A percentile compares a stretch with the other conserved stretches of the same genome.
Conservation (phyloP, 2,329 filamentous ascomycete species). For the Clonostachys rosea region DNA sequence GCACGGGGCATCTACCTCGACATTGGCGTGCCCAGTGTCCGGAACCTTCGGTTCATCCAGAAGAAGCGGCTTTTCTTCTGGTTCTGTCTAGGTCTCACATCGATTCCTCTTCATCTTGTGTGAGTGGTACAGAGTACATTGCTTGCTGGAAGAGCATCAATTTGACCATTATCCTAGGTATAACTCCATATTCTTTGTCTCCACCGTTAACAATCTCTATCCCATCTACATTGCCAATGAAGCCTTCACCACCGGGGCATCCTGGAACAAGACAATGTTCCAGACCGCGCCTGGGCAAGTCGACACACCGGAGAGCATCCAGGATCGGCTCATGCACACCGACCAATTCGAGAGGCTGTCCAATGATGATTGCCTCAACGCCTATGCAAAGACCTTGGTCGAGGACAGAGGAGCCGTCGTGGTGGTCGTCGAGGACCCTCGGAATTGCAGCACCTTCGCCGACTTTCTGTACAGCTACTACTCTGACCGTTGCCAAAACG, state of each 20-base stretch:
- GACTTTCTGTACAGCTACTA: no score
- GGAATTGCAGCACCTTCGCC: neutral
- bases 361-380: neutral
- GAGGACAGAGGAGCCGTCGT: neutral
- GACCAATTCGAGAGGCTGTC: neutral
- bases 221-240: neutral
- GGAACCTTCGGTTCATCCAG: constrained; percentile 3
- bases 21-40: constrained; percentile 12
- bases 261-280: no score
- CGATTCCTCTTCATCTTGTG: neutral
- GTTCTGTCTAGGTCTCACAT: neutral
- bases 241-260: no score
- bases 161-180: neutral
- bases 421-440: neutral
- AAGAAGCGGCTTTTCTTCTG: no score
- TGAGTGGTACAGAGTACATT: neutral
- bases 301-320: no score
- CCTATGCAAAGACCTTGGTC: neutral
- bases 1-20: constrained; percentile 8
- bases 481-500: neutral
- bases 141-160: no score
- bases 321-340: no score
- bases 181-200: neutral
- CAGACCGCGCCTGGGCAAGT: no score
- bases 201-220: neutral